Evolutionary conservation across 495 filamentous ascomycete genomes (phyloP).

Genomic region (Hypoxylon intermedium): DNA sequence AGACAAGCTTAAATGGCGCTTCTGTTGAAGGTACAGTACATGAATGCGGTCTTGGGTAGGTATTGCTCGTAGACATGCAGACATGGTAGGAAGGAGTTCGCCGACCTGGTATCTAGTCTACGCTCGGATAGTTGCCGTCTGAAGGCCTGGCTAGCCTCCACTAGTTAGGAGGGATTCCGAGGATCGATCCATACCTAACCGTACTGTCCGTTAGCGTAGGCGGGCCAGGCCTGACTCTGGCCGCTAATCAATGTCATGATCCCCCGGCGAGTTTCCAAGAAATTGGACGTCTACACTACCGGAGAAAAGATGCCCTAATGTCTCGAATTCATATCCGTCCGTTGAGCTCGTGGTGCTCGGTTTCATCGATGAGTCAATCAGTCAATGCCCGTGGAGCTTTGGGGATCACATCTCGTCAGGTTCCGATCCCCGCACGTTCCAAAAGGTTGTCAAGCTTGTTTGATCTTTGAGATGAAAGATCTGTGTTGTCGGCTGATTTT

Average conservation of each 20-base stretch:
- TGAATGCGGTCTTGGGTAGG: too few relatives aligned
- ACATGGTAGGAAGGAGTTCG: neutral
- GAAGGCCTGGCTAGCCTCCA: conserved; percentile 20
- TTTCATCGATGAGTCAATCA: conserved; percentile 26
- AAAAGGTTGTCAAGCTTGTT: conserved; percentile 7
- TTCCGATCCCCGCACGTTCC: conserved; percentile 16
- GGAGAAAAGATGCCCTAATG: neutral
- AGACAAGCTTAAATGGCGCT: too few relatives aligned
- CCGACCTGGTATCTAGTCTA: neutral
- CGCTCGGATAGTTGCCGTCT: neutral
- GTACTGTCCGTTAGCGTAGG: neutral
- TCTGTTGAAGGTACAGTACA: neutral
- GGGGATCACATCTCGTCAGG: neutral
- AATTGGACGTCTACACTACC: too few relatives aligned
- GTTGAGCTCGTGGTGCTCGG: neutral
- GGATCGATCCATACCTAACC: conserved; percentile 10
- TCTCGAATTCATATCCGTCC: too few relatives aligned
- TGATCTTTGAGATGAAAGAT: conserved; percentile 21
- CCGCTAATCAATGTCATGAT: conserved; percentile 5
- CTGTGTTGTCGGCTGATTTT: conserved; percentile 15
- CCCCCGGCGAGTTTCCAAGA: too few relatives aligned
- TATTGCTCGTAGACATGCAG: too few relatives aligned
- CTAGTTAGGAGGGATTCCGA: conserved; percentile 32
- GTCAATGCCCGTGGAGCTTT: conserved; percentile 17
- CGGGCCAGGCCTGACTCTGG: neutral